Evolutionary conservation across 345 rosid species (phyloP).

Genomic region (Streptanthus diversifolius): DNA sequence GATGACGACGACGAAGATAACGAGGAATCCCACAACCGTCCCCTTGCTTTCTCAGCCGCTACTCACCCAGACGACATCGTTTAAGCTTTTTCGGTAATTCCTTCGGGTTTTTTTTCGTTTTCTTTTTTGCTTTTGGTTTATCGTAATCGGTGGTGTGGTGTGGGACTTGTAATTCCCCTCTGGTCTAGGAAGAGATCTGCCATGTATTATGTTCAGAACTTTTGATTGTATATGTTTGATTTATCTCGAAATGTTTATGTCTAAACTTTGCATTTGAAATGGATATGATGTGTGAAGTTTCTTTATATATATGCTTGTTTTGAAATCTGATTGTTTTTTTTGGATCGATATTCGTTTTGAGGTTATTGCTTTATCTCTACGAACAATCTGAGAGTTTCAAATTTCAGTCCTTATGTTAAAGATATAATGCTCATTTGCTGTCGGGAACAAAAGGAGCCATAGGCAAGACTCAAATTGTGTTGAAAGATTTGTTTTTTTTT

Average conservation of each 20-base stretch:
- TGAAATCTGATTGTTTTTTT: background rate
- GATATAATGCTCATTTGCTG: background rate
- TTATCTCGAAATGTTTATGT: background rate
- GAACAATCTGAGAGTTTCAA: background rate
- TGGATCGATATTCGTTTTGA: background rate
- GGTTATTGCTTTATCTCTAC: background rate
- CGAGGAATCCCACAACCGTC: slow-evolving; percentile 51
- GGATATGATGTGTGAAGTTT: slow-evolving; percentile 12
- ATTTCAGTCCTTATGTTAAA: background rate
- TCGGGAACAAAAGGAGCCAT: background rate
- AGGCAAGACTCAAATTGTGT: background rate
- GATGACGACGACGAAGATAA: slow-evolving; percentile 48
- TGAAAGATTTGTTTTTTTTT: background rate
- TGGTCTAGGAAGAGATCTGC: slow-evolving; percentile 3
- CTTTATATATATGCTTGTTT: slow-evolving; percentile 4
- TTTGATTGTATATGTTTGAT: slow-evolving; percentile 24
- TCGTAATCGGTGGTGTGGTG: background rate
- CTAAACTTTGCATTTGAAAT: background rate
- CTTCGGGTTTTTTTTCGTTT: background rate
- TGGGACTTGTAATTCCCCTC: background rate
- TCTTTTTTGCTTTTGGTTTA: background rate
- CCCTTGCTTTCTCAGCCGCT: slow-evolving; percentile 46
- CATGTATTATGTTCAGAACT: slow-evolving; percentile 16
- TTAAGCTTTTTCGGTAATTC: slow-evolving; percentile 21
- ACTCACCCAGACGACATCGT: slow-evolving; percentile 33